phyloP scores from a whole-genome alignment of 2,329 filamentous ascomycete species.

The Stachybotrys echinatus region DNA sequence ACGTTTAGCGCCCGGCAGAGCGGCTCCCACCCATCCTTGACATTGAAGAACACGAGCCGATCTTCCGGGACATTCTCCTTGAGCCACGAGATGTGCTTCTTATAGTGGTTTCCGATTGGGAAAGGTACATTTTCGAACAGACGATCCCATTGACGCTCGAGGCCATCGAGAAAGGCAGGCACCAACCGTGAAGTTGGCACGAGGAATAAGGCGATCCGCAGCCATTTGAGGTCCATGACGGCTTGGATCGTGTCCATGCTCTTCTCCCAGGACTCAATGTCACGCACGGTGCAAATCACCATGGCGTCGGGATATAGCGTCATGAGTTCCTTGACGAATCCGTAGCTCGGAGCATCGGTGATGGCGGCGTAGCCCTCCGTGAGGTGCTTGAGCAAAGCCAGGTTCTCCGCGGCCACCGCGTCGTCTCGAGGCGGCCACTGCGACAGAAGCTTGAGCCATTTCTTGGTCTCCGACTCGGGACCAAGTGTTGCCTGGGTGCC shows the following conservation, averaged over 20 bases:
- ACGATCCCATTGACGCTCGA: slow-evolving; percentile 4
- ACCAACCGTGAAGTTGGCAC: slow-evolving; percentile 12
- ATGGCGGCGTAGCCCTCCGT: slow-evolving; percentile 1
- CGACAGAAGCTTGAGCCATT: slow-evolving; percentile 5
- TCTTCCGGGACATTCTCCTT: slow-evolving; percentile 14
- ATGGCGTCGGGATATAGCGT: slow-evolving; percentile 12
- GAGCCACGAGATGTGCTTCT: slow-evolving; percentile 4
- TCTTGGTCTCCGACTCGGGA: slow-evolving; percentile 9
- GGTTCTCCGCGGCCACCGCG: slow-evolving; percentile 1
- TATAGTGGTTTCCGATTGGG: slow-evolving; percentile 4
- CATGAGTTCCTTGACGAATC: slow-evolving; percentile 5
- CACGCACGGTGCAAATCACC: slow-evolving; percentile 13
- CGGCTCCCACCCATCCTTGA: slow-evolving; percentile 25
- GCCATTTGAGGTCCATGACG: slow-evolving; percentile 7
- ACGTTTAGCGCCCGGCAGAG: slow-evolving; percentile 21
- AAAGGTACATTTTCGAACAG: slow-evolving; percentile 5
- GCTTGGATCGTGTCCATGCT: slow-evolving; percentile 9
- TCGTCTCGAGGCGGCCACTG: not conserved
- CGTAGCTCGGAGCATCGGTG: not conserved
- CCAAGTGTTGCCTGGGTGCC: slow-evolving; percentile 14
- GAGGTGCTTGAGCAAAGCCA: not conserved
- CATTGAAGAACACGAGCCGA: slow-evolving; percentile 16
- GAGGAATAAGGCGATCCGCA: slow-evolving; percentile 10
- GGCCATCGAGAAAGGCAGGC: slow-evolving; percentile 5
- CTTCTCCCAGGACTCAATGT: slow-evolving; percentile 10